Evolutionary conservation across 2,329 filamentous ascomycete genomes (phyloP).

Genomic region (Parastagonospora avenae): DNA sequence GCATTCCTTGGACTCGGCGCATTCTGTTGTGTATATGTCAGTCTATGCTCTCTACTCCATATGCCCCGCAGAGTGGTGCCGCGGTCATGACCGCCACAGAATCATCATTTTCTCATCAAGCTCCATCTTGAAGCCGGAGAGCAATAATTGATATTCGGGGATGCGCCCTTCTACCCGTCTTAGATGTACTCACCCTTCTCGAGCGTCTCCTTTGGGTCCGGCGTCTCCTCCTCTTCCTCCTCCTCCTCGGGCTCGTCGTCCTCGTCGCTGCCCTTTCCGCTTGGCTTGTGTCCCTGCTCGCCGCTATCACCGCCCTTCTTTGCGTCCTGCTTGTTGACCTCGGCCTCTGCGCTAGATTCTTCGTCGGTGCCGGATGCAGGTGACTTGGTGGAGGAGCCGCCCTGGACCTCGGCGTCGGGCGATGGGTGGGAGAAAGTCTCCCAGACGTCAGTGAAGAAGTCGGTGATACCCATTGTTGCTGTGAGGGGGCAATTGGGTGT

Average conservation of each 20-base stretch:
- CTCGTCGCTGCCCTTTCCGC: constrained; percentile 43
- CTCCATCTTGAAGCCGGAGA: not conserved
- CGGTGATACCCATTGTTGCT: constrained; percentile 64
- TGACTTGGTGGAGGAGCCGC: constrained; percentile 45
- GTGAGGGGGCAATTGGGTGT: constrained; percentile 40
- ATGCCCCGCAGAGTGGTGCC: not conserved
- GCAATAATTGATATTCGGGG: not conserved
- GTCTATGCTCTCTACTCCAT: constrained; percentile 10
- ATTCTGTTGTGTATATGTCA: constrained; percentile 66
- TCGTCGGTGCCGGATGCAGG: constrained; percentile 52
- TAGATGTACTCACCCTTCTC: constrained; percentile 79
- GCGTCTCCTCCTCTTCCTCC: constrained; percentile 79
- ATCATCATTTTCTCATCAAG: constrained; percentile 12
- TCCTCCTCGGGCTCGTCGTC: constrained; percentile 75
- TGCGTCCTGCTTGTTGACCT: constrained; percentile 51
- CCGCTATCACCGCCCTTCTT: constrained; percentile 48
- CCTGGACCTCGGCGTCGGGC: constrained; percentile 51
- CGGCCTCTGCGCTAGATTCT: constrained; percentile 49
- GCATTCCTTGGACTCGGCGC: constrained; percentile 84
- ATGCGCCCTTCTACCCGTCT: not conserved
- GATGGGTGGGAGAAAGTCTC: constrained; percentile 63
- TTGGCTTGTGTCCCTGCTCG: constrained; percentile 57
- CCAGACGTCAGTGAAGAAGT: constrained; percentile 68
- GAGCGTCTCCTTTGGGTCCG: constrained; percentile 84
- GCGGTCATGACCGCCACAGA: not conserved